Conservation (phyloP, 2,329 filamentous ascomycete genomes). For the Penicillium sp. region DNA sequence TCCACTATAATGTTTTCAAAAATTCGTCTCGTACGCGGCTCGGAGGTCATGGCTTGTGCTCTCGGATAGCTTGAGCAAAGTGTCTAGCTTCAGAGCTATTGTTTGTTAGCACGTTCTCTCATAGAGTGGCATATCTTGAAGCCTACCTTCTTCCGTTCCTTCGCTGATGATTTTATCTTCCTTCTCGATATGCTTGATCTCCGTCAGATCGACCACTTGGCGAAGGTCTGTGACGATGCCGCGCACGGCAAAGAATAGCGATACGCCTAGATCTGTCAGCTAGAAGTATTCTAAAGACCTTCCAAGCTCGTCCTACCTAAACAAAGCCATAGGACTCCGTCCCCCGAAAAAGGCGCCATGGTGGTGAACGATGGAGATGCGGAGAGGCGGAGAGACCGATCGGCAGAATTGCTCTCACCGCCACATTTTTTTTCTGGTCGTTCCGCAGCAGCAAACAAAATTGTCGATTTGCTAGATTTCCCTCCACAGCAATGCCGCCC, state of each 20-base stretch:
- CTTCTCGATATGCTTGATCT: slow-evolving; percentile 59
- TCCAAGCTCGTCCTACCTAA: slow-evolving; percentile 25
- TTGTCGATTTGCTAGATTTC: slow-evolving; percentile 18
- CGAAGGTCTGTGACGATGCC: slow-evolving; percentile 51
- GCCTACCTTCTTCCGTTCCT: slow-evolving; percentile 62
- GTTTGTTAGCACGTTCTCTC: slow-evolving; percentile 14
- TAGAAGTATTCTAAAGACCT: rapidly evolving
- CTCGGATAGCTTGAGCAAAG: slow-evolving; percentile 60
- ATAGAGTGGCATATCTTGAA: slow-evolving; percentile 2
- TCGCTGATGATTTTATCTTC: slow-evolving; percentile 69
- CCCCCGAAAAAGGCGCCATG: slow-evolving; percentile 35
- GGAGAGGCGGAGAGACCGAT: slow-evolving; percentile 26
- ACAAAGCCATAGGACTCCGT: slow-evolving; percentile 38
- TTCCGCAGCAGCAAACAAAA: slow-evolving; percentile 24
- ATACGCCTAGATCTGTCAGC: slow-evolving; percentile 28
- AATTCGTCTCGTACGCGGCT: slow-evolving; percentile 57
- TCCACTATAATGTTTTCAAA: slow-evolving; percentile 47
- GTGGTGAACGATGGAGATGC: slow-evolving; percentile 16
- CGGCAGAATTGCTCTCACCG: neutral
- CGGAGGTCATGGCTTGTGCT: slow-evolving; percentile 69
- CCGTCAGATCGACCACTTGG: slow-evolving; percentile 43
- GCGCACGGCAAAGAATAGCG: slow-evolving; percentile 48
- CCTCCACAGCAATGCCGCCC: slow-evolving; percentile 64
- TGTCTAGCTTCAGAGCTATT: slow-evolving; percentile 55
- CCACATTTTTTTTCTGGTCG: slow-evolving; percentile 21